A percentile compares a stretch with the other conserved stretches of the same genome.
These are phyloP conservation scores for Phaeolepiota aurea DNA, from an alignment of 768 basidiomycete species.

Conservation along the genomic window DNA sequence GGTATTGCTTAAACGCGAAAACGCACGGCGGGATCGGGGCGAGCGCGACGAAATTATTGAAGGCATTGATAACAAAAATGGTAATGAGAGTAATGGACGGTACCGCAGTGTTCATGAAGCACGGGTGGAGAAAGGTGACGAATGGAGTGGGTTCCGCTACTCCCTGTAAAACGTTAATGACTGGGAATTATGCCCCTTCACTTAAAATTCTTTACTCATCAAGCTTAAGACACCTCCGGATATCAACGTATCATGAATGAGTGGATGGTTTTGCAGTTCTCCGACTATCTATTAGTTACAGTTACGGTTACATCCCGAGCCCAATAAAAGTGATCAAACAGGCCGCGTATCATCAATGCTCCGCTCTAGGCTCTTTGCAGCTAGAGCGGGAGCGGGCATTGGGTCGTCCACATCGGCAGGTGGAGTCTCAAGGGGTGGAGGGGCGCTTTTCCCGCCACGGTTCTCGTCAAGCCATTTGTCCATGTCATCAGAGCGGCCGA, in stretches of 20 bases:
- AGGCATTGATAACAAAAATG: conserved; percentile 33
- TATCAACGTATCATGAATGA: no score
- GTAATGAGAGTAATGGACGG: conserved; percentile 42
- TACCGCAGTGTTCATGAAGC: conserved; percentile 50
- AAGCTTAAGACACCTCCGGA: no score
- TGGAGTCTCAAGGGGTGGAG: conserved; percentile 50
- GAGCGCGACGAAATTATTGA: conserved; percentile 61
- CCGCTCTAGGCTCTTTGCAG: conserved; percentile 24
- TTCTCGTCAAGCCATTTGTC: conserved; percentile 94
- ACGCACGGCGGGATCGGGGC: conserved; percentile 53
- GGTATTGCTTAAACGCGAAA: conserved; percentile 46
- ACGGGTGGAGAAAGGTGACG: conserved; percentile 53
- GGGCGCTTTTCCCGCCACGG: conserved; percentile 53
- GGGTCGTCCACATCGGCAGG: conserved; percentile 28
- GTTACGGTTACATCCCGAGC: not conserved
- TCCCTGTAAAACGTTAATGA: conserved; percentile 40
- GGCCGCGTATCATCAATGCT: conserved; percentile 16
- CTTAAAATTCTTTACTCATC: no score
- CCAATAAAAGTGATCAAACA: conserved; percentile 8
- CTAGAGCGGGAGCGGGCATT: conserved; percentile 40
- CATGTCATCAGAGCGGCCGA: conserved; percentile 82
- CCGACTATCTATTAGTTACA: conserved; percentile 18
- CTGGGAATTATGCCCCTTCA: no score
- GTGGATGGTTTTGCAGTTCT: conserved; percentile 11
- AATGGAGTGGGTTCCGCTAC: conserved; percentile 75